Conservation (phyloP, 345 rosid species). For the Syzygium grande region DNA sequence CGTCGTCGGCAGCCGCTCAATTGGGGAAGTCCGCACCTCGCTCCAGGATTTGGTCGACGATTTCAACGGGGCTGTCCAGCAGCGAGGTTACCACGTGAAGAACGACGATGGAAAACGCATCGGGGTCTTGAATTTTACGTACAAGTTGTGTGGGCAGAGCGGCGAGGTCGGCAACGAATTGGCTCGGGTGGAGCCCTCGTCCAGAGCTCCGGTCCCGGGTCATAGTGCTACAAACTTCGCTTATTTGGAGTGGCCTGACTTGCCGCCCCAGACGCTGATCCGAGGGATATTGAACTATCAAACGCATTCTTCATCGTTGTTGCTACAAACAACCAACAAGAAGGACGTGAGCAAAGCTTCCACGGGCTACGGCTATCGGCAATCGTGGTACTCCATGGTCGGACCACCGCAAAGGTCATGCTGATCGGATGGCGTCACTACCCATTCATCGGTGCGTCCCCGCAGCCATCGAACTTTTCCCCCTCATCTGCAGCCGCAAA, state of each 20-base stretch:
- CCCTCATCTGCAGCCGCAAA: not conserved
- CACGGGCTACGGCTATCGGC: not conserved
- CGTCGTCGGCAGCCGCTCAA: conserved; percentile 11
- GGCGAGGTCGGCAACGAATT: not conserved
- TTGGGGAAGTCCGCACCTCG: conserved; percentile 29
- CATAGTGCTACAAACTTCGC: not conserved
- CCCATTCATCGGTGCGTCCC: not conserved
- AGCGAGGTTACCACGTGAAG: conserved; percentile 21
- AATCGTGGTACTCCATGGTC: not conserved
- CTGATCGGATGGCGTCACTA: not conserved
- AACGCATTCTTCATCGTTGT: not conserved
- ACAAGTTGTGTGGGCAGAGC: conserved; percentile 7
- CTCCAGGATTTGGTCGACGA: conserved; percentile 28
- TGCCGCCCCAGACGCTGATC: not conserved
- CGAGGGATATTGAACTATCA: not conserved
- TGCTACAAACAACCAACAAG: not conserved
- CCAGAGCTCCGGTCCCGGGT: not conserved
- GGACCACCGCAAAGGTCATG: not conserved
- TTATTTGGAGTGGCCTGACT: not conserved
- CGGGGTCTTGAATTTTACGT: conserved; percentile 33
- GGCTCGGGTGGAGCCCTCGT: not conserved
- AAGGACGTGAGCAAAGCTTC: not conserved
- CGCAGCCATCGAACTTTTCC: not conserved
- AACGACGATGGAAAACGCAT: conserved; percentile 23
- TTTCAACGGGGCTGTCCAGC: conserved; percentile 18